Percentiles rank a stretch among this genome's conserved stretches.
Evolutionary conservation across 2,329 filamentous ascomycete species (phyloP).

Genomic region (Colletotrichum graminicola): DNA sequence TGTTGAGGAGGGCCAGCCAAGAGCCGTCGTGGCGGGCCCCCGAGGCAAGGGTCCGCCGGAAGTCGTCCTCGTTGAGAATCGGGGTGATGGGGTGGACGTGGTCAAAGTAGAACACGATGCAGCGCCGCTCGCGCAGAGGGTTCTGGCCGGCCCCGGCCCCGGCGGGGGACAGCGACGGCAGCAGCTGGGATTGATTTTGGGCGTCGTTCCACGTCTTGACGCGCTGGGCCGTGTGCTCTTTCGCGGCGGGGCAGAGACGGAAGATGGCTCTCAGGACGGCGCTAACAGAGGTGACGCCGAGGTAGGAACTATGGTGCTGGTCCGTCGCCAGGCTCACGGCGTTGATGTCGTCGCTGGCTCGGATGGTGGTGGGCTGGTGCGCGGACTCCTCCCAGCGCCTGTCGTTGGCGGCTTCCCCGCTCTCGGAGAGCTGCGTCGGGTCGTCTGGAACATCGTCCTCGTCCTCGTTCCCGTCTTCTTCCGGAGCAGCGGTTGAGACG

Average conservation of each 20-base stretch:
- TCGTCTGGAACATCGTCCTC: conserved; percentile 38
- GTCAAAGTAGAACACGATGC: conserved; percentile 73
- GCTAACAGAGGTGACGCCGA: conserved; percentile 74
- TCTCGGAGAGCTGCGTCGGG: conserved; percentile 47
- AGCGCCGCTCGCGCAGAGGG: conserved; percentile 48
- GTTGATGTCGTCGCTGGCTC: too few relatives aligned
- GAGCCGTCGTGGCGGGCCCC: conserved; percentile 65
- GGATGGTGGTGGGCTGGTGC: conserved; percentile 43
- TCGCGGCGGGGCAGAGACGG: conserved; percentile 49
- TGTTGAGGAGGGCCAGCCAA: conserved; percentile 72
- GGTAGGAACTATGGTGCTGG: too few relatives aligned
- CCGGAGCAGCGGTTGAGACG: not conserved
- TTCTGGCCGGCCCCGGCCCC: conserved; percentile 56
- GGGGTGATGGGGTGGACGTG: conserved; percentile 71
- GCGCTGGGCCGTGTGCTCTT: conserved; percentile 46
- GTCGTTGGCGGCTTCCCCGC: conserved; percentile 47
- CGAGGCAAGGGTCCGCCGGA: conserved; percentile 51
- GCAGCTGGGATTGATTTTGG: conserved; percentile 50
- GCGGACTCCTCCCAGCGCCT: conserved; percentile 49
- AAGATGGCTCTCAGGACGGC: conserved; percentile 71
- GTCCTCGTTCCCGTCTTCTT: conserved; percentile 12
- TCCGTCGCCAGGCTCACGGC: too few relatives aligned
- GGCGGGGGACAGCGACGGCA: conserved; percentile 43
- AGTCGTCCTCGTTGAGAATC: conserved; percentile 69
- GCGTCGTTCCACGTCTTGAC: conserved; percentile 45